Evolutionary conservation across 768 basidiomycete species (phyloP).

Genomic region (Glaciozyma antarctica): DNA sequence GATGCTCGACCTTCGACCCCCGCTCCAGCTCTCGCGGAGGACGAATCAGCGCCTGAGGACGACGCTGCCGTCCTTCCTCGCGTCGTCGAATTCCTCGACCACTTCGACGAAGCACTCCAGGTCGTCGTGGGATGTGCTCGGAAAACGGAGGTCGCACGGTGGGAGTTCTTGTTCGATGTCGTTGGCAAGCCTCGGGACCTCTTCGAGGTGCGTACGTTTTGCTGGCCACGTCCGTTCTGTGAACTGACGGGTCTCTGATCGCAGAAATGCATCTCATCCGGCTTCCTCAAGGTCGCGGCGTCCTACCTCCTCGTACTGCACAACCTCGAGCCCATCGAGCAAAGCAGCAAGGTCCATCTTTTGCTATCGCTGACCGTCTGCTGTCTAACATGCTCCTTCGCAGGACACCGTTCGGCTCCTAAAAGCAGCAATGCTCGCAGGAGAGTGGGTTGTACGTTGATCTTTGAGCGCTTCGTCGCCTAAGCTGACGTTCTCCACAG

Average conservation of each 20-base stretch:
- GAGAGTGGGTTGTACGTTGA: slow-evolving; percentile 56
- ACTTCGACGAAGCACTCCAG: slow-evolving; percentile 81
- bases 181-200: slow-evolving; percentile 83
- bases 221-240: background rate
- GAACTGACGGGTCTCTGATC: background rate
- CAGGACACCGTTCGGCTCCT: slow-evolving; percentile 70
- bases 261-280: slow-evolving; percentile 63
- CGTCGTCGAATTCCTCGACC: slow-evolving; percentile 82
- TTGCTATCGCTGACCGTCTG: background rate
- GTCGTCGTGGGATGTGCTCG: slow-evolving; percentile 92
- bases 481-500: slow-evolving; percentile 36
- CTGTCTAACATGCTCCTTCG: slow-evolving; percentile 21
- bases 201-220: slow-evolving; percentile 61
- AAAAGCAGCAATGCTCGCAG: slow-evolving; percentile 59
- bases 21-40: background rate
- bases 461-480: background rate
- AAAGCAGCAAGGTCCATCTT: slow-evolving; percentile 47
- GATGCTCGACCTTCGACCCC: slow-evolving; percentile 22
- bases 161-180: slow-evolving; percentile 76
- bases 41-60: slow-evolving; percentile 1
- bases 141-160: slow-evolving; percentile 87
- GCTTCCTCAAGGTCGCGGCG: slow-evolving; percentile 74
- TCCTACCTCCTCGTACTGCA: slow-evolving; percentile 90
- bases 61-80: slow-evolving; percentile 47
- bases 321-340: slow-evolving; percentile 80